Evolutionary conservation across 768 basidiomycete species (phyloP), one percentile per base, ranked within the genome.

Genomic region (Jaapia argillacea): DNA sequence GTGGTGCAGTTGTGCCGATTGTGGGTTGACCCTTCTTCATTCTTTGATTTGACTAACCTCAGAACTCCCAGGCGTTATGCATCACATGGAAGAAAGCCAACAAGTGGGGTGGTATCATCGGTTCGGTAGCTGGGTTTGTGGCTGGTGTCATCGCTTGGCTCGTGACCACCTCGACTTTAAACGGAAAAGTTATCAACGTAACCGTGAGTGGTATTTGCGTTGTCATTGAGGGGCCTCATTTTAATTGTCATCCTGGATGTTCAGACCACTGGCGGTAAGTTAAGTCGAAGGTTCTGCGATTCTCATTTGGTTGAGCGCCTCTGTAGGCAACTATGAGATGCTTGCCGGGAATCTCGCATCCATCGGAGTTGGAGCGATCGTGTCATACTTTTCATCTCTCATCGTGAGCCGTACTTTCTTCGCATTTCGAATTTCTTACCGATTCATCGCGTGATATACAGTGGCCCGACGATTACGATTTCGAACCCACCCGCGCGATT

Each of bases 41-140:
- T n/a, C n/a, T n/a, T n/a, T n/a, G n/a, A n/a, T n/a, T n/a, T n/a
- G n/a, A n/a, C n/a, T n/a, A n/a, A n/a, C n/a, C n/a, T n/a, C n/a
- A n/a, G n/a, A n/a, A n/a, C n/a, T n/a, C n/a, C n/a, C n/a, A n/a
- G n/a, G n/a, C 90, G 0, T 66, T 90, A 16, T 85, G 79, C 51
- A 77, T 93, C 43, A 84, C 86, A 2, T 92, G 89, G 87, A 72
- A 66, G 45, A 83, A 79, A 55, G 86, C 89, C 20, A 96, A 89
- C 64, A 86, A 84, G 56, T 75, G 72, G 63, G 93, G 87, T 5
- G 89, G 87, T 56, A 73, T 91, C 43, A 64, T 59, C n/a, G 93
- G 86, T 3, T 64, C 88, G 0, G 48, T 90, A 25, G 54, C 62
- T 28, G 92, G 91, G 0, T 80, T 92, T 54, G 62, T 62, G 22